phyloP scores from a whole-genome alignment of 441 rosid genomes.

The Brassica hybrid region DNA sequence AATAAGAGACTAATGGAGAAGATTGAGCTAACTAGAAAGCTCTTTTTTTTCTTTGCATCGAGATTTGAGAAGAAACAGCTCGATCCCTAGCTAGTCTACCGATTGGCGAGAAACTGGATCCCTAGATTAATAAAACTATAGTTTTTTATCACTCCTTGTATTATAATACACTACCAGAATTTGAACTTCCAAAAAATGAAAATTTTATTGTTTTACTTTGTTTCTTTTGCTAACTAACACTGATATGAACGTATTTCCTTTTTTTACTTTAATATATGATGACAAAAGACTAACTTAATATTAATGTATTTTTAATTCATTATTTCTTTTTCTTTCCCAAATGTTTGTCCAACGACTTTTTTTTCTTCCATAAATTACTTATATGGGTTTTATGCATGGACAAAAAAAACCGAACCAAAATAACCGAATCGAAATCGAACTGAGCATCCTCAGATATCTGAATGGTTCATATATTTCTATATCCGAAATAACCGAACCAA shows the following conservation, averaged over 20 bases:
- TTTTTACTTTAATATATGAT: too few species aligned
- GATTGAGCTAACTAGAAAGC: neutral
- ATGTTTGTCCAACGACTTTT: neutral
- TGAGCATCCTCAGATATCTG: too few species aligned
- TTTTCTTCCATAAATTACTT: neutral
- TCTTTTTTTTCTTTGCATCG: conserved; percentile 20
- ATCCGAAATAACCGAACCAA: too few species aligned
- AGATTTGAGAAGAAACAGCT: conserved; percentile 37
- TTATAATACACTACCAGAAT: neutral
- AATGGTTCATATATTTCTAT: too few species aligned
- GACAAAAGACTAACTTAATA: too few species aligned
- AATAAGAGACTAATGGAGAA: conserved; percentile 1
- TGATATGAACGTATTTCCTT: too few species aligned
- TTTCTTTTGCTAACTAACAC: neutral
- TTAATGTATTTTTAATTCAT: too few species aligned
- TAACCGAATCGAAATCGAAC: too few species aligned
- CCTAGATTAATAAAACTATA: neutral
- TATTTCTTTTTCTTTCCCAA: neutral
- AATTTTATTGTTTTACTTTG: neutral
- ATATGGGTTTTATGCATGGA: too few species aligned
- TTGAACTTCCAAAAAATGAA: neutral
- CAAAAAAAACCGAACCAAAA: too few species aligned
- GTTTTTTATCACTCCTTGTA: neutral
- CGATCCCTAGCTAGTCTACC: conserved; percentile 1
- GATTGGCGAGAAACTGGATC: neutral